Evolutionary conservation across 2,329 filamentous ascomycete genomes (phyloP), one percentile per base, ranked within the genome.

Genomic region (Zymoseptoria ardabiliae): DNA sequence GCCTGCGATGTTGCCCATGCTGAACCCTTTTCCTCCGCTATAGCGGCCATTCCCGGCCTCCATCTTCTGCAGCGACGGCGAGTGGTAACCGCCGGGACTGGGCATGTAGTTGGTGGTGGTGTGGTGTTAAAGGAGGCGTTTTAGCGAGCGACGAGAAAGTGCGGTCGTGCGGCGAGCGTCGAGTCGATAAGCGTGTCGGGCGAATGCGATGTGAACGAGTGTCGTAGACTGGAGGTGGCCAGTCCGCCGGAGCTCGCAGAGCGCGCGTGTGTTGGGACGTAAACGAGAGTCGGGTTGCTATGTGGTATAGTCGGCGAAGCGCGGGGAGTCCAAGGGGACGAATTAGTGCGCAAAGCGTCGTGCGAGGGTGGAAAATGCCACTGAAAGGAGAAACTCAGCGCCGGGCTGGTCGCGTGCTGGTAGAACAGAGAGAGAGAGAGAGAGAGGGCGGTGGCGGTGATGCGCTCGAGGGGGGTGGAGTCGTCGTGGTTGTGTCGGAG

Each of bases 1-100:
- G 69, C 94, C 94, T 62, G 97, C 82, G 69, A 99, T 91, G 77
- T 97, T 95, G 73, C 89, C 89, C 75, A 92, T 76, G 75, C 84
- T 88, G 75, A 96, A 87, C 69, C 76, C 78, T 59, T 71, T 67
- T 60, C 79, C 78, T 56, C 72, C 71, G 11, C 57, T 54, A 21
- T 60, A 54, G 54, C 59, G 59, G 58, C 57, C 57, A 58, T 66
- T 58, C 41, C 66, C 65, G 65, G 70, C 69, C 22, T 71, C 69
- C 69, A 71, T 71, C 61, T 70, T 71, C 60, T 65, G 66, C 58
- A 69, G 58, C 49, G 65, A 66, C 25, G 65, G 65, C 55, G 68
- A 68, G 53, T 58, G 30, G 53, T 55, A 63, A 61, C 65, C 66
- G 11, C 63, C 65, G 57, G 67, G 66, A 56, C 63, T 63, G 58